Evolutionary conservation across 2,329 filamentous ascomycete genomes (phyloP), one percentile per base, ranked within the genome.

Genomic region (Arthrobotrys conoides): DNA sequence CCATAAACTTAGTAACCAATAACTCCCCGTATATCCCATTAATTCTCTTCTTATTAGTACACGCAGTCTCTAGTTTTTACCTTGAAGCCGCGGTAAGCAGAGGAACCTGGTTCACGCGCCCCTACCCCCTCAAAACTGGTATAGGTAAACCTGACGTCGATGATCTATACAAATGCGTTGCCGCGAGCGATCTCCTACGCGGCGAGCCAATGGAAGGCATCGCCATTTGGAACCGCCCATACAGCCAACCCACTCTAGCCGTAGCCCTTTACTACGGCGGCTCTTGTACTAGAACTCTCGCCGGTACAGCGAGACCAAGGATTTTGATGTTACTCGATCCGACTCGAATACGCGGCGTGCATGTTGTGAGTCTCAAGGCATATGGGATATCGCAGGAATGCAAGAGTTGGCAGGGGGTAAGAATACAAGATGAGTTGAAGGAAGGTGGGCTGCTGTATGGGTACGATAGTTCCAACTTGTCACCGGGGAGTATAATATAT

Each of bases 391-490:
- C 14, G 5, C 5, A 38, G 5, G n/a, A 33, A 4, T 69, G 64
- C 46, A 64, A 65, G 18, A 69, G 64, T 16, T 76, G 65, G 71
- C 71, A 76, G 36, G 64, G 46, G 9, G 36, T 76, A 16, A 69
- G 48, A n/a, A 18, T 76, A 20, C 30, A 24, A 3, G 30, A 48
- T 10, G 71, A 76, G 30, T 18, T 76, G 41, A 33, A 64, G 22
- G 3, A 16, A 1, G 71, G 57, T 14, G 71, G 71, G 20, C 14
- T 24, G 0, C 41, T 76, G 14, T 9, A 63, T 20, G 71, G 71
- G 5, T 51, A 51, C 4, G 24, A 69, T 6, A 16, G 38, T 1
- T 24, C 53, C 1, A 36, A 30, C 14, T n/a, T 41, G 18, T 20
- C 65, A n/a, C 55, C 64, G 5, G 71, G 71, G 8, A 61, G 59